Conservation (phyloP, 768 basidiomycete genomes). For the Lentinula raphanica region DNA sequence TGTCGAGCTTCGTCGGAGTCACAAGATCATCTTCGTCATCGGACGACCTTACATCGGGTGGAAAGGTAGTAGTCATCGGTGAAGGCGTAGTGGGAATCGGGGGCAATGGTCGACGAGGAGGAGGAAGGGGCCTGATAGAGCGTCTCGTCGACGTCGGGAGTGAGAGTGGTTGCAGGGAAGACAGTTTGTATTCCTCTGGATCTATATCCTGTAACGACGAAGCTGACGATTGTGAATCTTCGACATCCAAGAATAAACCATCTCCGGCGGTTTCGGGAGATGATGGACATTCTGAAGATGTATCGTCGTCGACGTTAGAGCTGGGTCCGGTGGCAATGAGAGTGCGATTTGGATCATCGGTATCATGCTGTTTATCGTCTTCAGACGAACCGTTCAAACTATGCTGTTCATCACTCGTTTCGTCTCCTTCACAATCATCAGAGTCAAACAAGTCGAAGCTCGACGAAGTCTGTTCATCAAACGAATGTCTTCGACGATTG, state of each 20-base stretch:
- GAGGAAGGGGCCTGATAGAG: background rate
- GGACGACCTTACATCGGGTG: background rate
- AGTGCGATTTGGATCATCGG: background rate
- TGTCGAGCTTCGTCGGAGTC: constrained; percentile 2
- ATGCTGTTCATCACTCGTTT: background rate
- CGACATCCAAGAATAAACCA: background rate
- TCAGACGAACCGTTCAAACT: background rate
- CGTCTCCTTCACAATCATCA: background rate
- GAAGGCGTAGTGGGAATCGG: background rate
- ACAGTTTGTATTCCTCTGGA: background rate
- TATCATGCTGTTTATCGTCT: background rate
- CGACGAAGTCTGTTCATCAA: background rate
- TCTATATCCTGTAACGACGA: background rate
- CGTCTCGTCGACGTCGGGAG: background rate
- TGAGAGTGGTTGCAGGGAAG: background rate
- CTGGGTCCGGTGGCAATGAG: background rate
- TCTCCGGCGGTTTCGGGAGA: background rate
- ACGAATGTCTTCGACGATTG: background rate
- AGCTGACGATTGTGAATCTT: background rate
- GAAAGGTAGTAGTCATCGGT: background rate
- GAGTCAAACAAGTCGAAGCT: background rate
- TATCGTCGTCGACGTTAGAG: background rate
- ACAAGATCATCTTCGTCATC: background rate
- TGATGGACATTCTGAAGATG: background rate
- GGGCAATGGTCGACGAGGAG: constrained; percentile 8